Evolutionary conservation across 2,329 filamentous ascomycete species (phyloP), one percentile per base, ranked within the genome.

Genomic region (Pseudocercospora crystallina): DNA sequence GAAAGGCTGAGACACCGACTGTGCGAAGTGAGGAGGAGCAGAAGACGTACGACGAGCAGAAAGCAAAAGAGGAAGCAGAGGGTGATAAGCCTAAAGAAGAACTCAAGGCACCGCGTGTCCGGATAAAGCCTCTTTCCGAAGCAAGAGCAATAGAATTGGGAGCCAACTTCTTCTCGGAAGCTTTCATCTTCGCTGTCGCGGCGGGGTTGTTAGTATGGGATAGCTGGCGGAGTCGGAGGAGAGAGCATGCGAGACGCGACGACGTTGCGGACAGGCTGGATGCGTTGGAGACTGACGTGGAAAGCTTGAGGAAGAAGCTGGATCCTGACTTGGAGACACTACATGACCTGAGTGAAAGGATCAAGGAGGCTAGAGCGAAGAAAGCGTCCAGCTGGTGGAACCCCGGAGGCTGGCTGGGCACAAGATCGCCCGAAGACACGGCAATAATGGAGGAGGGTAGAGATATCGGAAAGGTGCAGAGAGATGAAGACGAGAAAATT

Each of bases 101-200:
- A 70, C 71, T 61, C 68, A 56, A 72, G 42, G 15, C 37, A 53
- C 63, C 35, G 59, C 73, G 63, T 65, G 66, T 66, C 35, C 73
- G 73, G 49, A 86, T 87, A 49, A 73, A 83, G 38, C 84, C 84
- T 7, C 71, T 87, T 9, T 81, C 81, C 2, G 84, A 87, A 64
- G 76, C 80, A 10, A 85, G 86, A 61, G 84, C 84, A 0, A 86
- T 87, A 47, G 84, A 87, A 63, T 79, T 80, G 33, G 84, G 84
- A 3, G 84, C 84, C 3, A 86, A 84, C 56, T 87, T 87, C 61
- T 84, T 85, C 42, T 82, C 81, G 30, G 84, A 87, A 62, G 71
- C 80, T 0, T 87, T 87, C 63, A 75, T 87, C 34, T 86, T 87
- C 59, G 60, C 76, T 3, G 84, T 87, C 10, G 84, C 81, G 1